These are phyloP conservation scores for Hyaloperonospora brassicae DNA, from an alignment of 352 stramenopile genomes.

Conservation along the genomic window DNA sequence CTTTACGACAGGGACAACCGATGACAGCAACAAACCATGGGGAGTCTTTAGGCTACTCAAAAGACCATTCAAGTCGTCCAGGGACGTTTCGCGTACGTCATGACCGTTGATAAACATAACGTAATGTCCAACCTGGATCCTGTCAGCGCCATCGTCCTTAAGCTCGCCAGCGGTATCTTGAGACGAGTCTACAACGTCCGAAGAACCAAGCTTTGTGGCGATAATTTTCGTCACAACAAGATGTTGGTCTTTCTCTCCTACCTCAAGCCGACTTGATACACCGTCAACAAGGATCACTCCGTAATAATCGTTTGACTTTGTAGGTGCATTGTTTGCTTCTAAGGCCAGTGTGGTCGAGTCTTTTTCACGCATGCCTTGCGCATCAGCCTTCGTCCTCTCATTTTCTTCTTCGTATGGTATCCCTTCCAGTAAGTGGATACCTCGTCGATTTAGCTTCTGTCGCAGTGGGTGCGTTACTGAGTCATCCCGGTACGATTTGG, in stretches of 20 bases:
- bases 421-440: conserved; percentile 42
- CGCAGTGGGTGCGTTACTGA: conserved; percentile 48
- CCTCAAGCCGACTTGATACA: conserved; percentile 28
- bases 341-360: conserved; percentile 10
- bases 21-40: conserved; percentile 57
- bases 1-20: conserved; percentile 32
- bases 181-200: conserved; percentile 8
- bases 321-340: conserved; percentile 12
- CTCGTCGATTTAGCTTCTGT: conserved; percentile 29
- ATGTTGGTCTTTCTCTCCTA: conserved; percentile 32
- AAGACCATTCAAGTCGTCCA: conserved; percentile 28
- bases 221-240: conserved; percentile 38
- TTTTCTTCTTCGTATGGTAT: conserved; percentile 43
- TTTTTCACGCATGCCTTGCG: conserved; percentile 7
- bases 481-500: conserved; percentile 66
- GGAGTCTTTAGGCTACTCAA: conserved; percentile 22
- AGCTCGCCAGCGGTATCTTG: conserved; percentile 7
- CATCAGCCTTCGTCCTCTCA: conserved; percentile 15
- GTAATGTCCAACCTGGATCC: conserved; percentile 34
- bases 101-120: conserved; percentile 49
- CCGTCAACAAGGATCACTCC: conserved; percentile 40
- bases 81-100: conserved; percentile 31
- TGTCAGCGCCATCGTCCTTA: conserved; percentile 24
- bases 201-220: conserved; percentile 6
- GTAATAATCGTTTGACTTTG: conserved; percentile 32